Evolutionary conservation across 2,329 filamentous ascomycete species (phyloP), one percentile per base, ranked within the genome.

Genomic region (Pseudogymnoascus sp.): DNA sequence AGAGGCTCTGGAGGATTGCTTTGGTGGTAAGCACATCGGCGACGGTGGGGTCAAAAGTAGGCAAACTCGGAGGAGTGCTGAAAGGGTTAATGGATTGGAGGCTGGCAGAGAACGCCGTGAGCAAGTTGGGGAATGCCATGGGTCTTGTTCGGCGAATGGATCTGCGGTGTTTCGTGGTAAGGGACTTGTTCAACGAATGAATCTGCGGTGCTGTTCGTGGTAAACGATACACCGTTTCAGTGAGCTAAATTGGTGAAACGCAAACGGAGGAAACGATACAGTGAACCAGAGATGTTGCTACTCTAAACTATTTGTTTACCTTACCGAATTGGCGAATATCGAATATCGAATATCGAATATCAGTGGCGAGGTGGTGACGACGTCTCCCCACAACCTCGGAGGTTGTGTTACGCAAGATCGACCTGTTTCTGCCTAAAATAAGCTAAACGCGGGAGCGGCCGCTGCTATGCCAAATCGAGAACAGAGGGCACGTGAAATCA

Each of bases 11-110:
- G n/a, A 88, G 70, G 71, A 83, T 77, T 11, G 75, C 69, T 61
- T 81, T 82, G 10, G 80, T 77, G 1, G 80, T 71, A 2, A 79
- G 65, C 1, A 86, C 79, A 69, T 88, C 83, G 41, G 76, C 71
- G 3, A 79, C 71, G 0, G 72, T 75, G 1, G 82, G 80, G 12
- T 74, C 66, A 56, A 22, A 22, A 10, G n/a, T 8, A 53, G n/a
- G 28, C 8, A 10, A 33, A 28, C 10, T 14, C 10, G 40, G 33
- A 22, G 50, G 50, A 56, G 28, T 7, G 28, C 26, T 22, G 28
- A 56, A 56, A 4, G 50, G 50, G 31, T 56, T 56, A 19, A 56
- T 33, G 26, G 28, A 33, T 56, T 56, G 50, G 26, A 56, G 10
- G 2, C 28, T 33, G 14, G 50, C 33, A 16, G 50, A 33, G 4